Base-by-base conservation (phyloP, 2,329 filamentous ascomycete genomes). In the Ophiocordyceps sinensis region DNA sequence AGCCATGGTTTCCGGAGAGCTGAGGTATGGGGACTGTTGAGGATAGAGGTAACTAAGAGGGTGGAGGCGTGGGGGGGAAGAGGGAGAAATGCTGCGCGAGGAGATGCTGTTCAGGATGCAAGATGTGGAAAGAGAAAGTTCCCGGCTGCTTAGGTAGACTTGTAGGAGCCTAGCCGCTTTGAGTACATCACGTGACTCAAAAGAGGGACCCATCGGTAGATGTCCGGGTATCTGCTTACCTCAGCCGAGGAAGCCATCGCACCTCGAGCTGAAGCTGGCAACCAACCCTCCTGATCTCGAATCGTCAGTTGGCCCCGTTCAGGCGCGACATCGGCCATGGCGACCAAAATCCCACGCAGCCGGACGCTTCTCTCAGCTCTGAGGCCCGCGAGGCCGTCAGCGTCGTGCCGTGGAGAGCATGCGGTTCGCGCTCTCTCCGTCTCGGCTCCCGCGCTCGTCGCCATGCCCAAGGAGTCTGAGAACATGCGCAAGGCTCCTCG, bases 401-500 rank as follows among this genome's bases (percentile, higher is more conserved):
- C 65, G 58, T 3, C 15, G 32, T 15, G n/a, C 32, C 32, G 32
- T 49, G 62, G 52, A 47, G 60, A 62, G 26, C 59, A 63, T 49
- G 57, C 58, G 39, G 55, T 62, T 54, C 66, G 72, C 53, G 64
- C 67, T 64, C 59, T 78, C 58, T 66, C 67, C 45, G 67, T 60
- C 42, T 69, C 71, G 50, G 59, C 65, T 51, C 55, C 56, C 50
- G 57, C 61, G 60, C 52, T 62, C 55, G 73, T 80, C 57, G 67
- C 68, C 51, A 60, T 77, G 49, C 71, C 75, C 50, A 74, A 75
- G 58, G 73, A 81, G 44, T 64, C 67, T 37, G 68, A 73, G 44
- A 85, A 87, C 66, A 68, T 82, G 68, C 74, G 83, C 58, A 67
- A 74, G 49, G 78, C 79, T 38, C 70, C 71, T 43, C 70, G 77